Evolutionary conservation across 805 yeast genomes (phyloP).

Genomic region (Isabelozyma heimii): DNA sequence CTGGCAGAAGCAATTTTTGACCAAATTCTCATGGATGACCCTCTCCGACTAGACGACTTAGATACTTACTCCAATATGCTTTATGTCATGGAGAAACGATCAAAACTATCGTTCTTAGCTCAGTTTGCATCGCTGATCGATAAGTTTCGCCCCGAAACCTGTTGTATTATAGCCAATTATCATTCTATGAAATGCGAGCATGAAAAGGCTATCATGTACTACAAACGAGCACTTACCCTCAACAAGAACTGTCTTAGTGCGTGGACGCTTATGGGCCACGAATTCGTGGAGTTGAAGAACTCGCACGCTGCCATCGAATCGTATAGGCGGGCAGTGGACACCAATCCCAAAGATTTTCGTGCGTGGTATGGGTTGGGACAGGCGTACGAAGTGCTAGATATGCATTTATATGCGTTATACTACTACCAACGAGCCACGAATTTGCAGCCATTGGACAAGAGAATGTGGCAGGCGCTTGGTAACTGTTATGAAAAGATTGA

Average conservation of each 20-base stretch:
- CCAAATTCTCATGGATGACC: slow-evolving; percentile 67
- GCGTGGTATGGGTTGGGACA: slow-evolving; percentile 99
- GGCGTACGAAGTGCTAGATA: slow-evolving; percentile 94
- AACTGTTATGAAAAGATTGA: slow-evolving; percentile 81
- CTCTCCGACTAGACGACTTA: slow-evolving; percentile 83
- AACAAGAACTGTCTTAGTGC: slow-evolving; percentile 82
- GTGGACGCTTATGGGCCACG: slow-evolving; percentile 99
- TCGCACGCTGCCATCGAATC: slow-evolving; percentile 97
- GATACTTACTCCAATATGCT: slow-evolving; percentile 93
- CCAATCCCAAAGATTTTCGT: slow-evolving; percentile 82
- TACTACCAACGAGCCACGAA: slow-evolving; percentile 91
- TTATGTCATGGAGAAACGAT: slow-evolving; percentile 86
- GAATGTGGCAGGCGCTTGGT: slow-evolving; percentile 97
- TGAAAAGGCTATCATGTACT: slow-evolving; percentile 91
- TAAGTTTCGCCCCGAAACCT: slow-evolving; percentile 87
- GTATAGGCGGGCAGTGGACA: slow-evolving; percentile 89
- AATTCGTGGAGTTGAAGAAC: slow-evolving; percentile 92
- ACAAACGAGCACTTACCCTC: slow-evolving; percentile 81
- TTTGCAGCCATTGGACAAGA: slow-evolving; percentile 79
- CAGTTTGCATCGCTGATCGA: slow-evolving; percentile 82
- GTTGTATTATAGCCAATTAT: slow-evolving; percentile 91
- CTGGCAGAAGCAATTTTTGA: slow-evolving; percentile 82
- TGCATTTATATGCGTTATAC: slow-evolving; percentile 88
- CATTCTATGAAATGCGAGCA: slow-evolving; percentile 90
- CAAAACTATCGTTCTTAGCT: slow-evolving; percentile 83